These are phyloP conservation scores for Chlorociboria aeruginascens DNA, from an alignment of 495 filamentous ascomycete species.

Conservation along the genomic window DNA sequence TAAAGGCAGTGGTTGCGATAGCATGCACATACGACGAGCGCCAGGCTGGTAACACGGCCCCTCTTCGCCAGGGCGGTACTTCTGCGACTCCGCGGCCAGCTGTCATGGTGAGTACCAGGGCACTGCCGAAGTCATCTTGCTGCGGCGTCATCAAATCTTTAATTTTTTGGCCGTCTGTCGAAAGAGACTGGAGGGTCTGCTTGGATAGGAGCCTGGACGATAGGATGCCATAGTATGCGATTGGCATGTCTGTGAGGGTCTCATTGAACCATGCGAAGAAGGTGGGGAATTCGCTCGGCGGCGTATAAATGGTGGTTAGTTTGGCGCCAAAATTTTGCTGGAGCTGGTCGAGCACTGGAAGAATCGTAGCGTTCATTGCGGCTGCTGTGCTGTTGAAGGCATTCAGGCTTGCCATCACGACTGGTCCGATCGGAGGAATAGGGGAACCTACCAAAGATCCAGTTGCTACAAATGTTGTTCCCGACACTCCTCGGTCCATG, in stretches of 20 bases:
- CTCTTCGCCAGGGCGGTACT: background rate
- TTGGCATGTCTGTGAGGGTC: no score
- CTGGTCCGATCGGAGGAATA: background rate
- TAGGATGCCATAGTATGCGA: no score
- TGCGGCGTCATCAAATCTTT: no score
- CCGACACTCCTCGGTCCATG: background rate
- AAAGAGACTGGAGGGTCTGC: no score
- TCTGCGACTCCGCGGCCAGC: background rate
- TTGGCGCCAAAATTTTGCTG: no score
- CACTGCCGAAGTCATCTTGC: no score
- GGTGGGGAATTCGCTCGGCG: no score
- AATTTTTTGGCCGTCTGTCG: no score
- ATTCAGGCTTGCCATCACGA: background rate
- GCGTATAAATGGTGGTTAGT: no score
- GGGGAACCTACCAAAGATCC: background rate
- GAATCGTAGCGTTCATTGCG: background rate
- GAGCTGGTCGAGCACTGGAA: background rate
- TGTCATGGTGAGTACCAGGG: background rate
- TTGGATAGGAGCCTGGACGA: no score
- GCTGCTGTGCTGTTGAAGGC: conserved; percentile 1
- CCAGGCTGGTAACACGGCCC: background rate
- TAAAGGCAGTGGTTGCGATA: background rate
- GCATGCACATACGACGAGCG: conserved; percentile 1
- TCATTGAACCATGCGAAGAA: no score
- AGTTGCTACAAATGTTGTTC: background rate